These are phyloP conservation scores for Takakia lepidozioides DNA, from an alignment of 225 moss, liverwort and hornwort genomes.

Conservation along the genomic window DNA sequence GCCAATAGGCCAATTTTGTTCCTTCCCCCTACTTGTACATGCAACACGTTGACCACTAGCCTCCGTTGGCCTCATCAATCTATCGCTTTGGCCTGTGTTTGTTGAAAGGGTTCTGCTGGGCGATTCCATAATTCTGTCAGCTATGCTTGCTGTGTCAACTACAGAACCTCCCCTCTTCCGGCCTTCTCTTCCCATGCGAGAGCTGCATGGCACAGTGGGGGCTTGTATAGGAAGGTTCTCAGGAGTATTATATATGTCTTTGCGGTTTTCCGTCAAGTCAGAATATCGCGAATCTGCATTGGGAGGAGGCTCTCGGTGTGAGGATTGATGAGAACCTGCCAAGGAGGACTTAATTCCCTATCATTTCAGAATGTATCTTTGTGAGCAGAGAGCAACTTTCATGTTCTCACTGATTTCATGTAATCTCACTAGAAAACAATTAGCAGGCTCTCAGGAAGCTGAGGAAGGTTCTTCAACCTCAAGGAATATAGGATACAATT, in stretches of 20 bases:
- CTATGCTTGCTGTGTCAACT: constrained; percentile 11
- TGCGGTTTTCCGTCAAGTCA: not conserved
- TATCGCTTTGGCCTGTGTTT: constrained; percentile 13
- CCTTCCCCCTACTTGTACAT: constrained; percentile 16
- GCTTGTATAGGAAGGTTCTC: constrained; percentile 3
- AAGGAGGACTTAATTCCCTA: constrained; percentile 10
- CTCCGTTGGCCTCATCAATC: constrained; percentile 30
- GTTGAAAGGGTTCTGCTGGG: constrained; percentile 9
- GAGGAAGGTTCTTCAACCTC: constrained; percentile 13
- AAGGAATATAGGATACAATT: constrained; percentile 12
- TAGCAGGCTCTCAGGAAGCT: not conserved
- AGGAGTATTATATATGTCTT: constrained; percentile 10
- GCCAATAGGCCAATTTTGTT: constrained; percentile 7
- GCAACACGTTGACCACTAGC: constrained; percentile 28
- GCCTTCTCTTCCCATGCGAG: constrained; percentile 5
- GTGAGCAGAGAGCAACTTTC: constrained; percentile 15
- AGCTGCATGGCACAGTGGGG: not conserved
- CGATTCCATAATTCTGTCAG: constrained; percentile 17
- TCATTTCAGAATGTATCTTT: constrained; percentile 12
- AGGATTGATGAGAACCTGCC: constrained; percentile 16
- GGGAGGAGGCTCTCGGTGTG: constrained; percentile 20
- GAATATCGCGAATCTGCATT: constrained; percentile 25
- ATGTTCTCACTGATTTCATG: constrained; percentile 19
- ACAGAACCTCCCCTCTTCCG: constrained; percentile 14
- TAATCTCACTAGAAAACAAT: too few species aligned